These are phyloP conservation scores for Chenopodium suecicum DNA, from an alignment of 148 eudicot genomes.

Conservation along the genomic window DNA sequence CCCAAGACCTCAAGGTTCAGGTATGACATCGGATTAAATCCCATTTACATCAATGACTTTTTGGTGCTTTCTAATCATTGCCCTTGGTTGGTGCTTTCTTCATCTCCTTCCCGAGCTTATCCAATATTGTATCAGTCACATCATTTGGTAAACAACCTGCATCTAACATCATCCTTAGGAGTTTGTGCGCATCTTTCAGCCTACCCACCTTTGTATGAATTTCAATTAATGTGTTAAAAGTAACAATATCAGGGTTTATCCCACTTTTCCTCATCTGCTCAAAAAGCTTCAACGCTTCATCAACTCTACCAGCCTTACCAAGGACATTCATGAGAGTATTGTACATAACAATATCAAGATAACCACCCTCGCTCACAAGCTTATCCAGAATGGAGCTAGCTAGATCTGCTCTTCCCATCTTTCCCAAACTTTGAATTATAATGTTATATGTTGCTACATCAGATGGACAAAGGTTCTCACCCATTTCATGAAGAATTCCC, in stretches of 20 bases:
- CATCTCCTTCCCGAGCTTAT: slow-evolving; percentile 63
- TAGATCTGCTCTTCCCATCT: slow-evolving; percentile 79
- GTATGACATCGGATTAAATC: neutral
- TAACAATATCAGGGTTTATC: slow-evolving; percentile 77
- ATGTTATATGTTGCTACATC: slow-evolving; percentile 77
- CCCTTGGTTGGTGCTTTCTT: slow-evolving; percentile 18
- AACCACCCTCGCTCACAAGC: slow-evolving; percentile 72
- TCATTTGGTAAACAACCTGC: slow-evolving; percentile 83
- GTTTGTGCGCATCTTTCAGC: slow-evolving; percentile 63
- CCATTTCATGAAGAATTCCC: slow-evolving; percentile 70
- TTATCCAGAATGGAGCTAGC: slow-evolving; percentile 59
- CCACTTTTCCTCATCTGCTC: slow-evolving; percentile 73
- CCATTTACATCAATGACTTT: neutral
- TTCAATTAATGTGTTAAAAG: slow-evolving; percentile 74
- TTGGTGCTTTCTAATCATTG: neutral
- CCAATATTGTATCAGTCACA: slow-evolving; percentile 78
- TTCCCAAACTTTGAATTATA: slow-evolving; percentile 76
- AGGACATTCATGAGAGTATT: slow-evolving; percentile 79
- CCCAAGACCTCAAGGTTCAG: neutral
- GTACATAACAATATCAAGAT: slow-evolving; percentile 85
- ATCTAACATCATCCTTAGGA: slow-evolving; percentile 80
- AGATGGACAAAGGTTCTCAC: slow-evolving; percentile 57
- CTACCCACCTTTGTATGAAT: slow-evolving; percentile 70
- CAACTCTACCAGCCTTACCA: slow-evolving; percentile 79
- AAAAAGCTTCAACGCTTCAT: slow-evolving; percentile 59